Percentiles rank a stretch among this genome's conserved stretches.
Conservation (phyloP, 2,329 filamentous ascomycete genomes). For the Metarhizium robertsii region DNA sequence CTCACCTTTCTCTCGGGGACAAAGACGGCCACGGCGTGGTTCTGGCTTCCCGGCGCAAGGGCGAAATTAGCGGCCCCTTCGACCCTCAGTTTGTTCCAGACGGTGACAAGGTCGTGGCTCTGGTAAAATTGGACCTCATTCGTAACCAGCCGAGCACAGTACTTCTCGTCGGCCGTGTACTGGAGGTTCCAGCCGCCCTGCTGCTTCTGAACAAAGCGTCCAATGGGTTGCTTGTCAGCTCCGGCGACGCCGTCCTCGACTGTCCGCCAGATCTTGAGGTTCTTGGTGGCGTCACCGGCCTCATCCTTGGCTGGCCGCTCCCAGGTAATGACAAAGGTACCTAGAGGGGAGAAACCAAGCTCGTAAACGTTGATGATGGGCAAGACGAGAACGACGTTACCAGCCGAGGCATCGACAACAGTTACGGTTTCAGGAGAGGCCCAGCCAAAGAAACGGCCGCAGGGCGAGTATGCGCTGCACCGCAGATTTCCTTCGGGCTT, state of each 20-base stretch:
- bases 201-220: slow-evolving; percentile 89
- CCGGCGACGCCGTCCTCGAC: slow-evolving; percentile 57
- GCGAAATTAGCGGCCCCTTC: slow-evolving; percentile 89
- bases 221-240: slow-evolving; percentile 63
- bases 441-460: slow-evolving; percentile 94
- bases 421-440: slow-evolving; percentile 79
- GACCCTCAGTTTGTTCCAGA: slow-evolving; percentile 91
- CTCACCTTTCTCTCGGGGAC: slow-evolving; percentile 87
- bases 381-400: slow-evolving; percentile 64
- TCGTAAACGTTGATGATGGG: slow-evolving; percentile 82
- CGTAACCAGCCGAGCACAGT: slow-evolving; percentile 86
- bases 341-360: slow-evolving; percentile 84
- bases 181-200: slow-evolving; percentile 96
- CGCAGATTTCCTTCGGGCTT: slow-evolving; percentile 90
- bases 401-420: slow-evolving; percentile 72
- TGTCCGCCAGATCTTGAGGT: slow-evolving; percentile 92
- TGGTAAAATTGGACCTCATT: slow-evolving; percentile 98
- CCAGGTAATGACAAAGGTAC: slow-evolving; percentile 93
- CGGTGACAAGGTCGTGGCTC: slow-evolving; percentile 71
- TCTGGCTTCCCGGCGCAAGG: slow-evolving; percentile 71
- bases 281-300: slow-evolving; percentile 87
- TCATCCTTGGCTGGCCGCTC: slow-evolving; percentile 90
- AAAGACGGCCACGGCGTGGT: slow-evolving; percentile 88
- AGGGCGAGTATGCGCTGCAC: slow-evolving; percentile 91
- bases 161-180: slow-evolving; percentile 88